phyloP scores from a whole-genome alignment of 306 rosid species.

The Fragaria ananassa region DNA sequence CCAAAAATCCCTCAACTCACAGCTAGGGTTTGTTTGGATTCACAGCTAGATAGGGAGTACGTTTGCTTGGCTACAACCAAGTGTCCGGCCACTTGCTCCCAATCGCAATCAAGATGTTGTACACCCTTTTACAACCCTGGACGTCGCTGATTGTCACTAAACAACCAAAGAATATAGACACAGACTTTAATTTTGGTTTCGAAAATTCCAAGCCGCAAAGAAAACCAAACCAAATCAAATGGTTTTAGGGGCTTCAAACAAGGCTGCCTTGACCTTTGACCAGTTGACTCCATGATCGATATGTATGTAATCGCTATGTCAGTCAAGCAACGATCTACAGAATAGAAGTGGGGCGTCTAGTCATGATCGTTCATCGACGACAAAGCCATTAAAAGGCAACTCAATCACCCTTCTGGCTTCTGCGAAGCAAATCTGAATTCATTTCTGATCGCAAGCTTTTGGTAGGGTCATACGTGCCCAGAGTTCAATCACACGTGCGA shows the following conservation, averaged over 20 bases:
- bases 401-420: background rate
- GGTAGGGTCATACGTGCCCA: background rate
- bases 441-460: background rate
- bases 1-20: background rate
- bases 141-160: background rate
- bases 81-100: background rate
- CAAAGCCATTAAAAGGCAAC: no score
- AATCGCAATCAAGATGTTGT: background rate
- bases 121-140: background rate
- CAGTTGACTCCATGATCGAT: background rate
- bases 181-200: background rate
- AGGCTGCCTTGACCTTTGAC: constrained; percentile 22
- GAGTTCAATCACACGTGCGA: background rate
- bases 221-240: background rate
- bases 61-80: background rate
- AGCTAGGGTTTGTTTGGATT: background rate
- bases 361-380: background rate
- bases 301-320: background rate
- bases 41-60: background rate
- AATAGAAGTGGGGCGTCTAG: background rate
- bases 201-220: background rate
- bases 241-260: background rate
- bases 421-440: background rate
- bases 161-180: background rate
- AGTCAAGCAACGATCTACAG: background rate